Evolutionary conservation across 495 filamentous ascomycete genomes (phyloP).

Genomic region (Copromyces sp.): DNA sequence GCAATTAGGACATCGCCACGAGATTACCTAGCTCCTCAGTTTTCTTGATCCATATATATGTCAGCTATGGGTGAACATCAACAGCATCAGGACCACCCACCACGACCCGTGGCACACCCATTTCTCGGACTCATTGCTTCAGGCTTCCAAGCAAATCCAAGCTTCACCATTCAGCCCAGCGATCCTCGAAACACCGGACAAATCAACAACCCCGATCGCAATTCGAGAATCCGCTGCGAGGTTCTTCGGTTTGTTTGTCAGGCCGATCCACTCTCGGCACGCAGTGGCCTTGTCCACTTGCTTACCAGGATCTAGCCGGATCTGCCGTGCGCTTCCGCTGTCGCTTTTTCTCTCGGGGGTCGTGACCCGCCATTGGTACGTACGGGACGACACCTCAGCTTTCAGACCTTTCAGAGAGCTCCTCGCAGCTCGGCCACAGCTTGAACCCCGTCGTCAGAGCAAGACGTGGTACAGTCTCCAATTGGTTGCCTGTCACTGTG

Average conservation of each 20-base stretch:
- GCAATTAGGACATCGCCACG: not conserved
- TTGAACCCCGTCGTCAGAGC: not conserved
- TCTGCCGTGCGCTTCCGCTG: not conserved
- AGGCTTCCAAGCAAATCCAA: not conserved
- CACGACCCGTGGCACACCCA: not conserved
- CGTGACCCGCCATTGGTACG: not conserved
- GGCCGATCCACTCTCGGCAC: not conserved
- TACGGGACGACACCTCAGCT: not conserved
- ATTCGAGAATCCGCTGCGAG: not conserved
- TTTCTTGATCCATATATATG: not conserved
- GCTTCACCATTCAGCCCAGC: not conserved
- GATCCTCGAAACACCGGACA: not conserved
- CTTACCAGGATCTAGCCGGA: not conserved
- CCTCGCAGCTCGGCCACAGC: not conserved
- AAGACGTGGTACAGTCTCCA: not conserved
- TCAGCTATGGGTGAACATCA: not conserved
- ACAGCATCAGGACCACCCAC: not conserved
- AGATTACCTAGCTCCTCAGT: not conserved
- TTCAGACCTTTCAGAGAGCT: not conserved
- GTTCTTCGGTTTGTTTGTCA: not conserved
- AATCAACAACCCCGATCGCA: not conserved
- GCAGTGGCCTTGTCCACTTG: not conserved
- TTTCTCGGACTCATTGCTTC: not conserved
- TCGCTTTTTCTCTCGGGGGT: not conserved
- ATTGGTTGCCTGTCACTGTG: not conserved